These are phyloP conservation scores for Exophiala bonariae DNA, from an alignment of 2,329 filamentous ascomycete species.

Conservation along the genomic window DNA sequence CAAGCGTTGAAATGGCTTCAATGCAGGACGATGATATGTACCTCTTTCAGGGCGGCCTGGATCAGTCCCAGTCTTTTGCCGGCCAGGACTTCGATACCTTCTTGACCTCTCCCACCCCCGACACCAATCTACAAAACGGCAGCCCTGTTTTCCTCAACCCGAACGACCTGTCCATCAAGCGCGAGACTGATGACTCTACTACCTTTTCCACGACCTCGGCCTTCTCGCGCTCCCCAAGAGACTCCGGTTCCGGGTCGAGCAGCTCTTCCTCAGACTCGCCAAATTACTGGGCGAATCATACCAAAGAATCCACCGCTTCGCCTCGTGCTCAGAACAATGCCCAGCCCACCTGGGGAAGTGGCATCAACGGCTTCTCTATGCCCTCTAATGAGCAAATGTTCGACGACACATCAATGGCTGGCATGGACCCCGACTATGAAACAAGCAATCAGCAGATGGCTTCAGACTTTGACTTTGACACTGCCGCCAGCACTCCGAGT, in stretches of 20 bases:
- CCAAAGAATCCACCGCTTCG: conserved; percentile 42
- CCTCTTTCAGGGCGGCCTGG: conserved; percentile 40
- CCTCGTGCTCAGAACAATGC: conserved; percentile 39
- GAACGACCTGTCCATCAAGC: conserved; percentile 24
- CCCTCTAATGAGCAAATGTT: conserved; percentile 41
- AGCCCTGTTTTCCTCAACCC: conserved; percentile 32
- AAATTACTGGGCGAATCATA: conserved; percentile 39
- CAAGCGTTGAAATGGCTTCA: conserved; percentile 18
- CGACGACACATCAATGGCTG: conserved; percentile 36
- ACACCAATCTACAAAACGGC: conserved; percentile 29
- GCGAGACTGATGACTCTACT: conserved; percentile 23
- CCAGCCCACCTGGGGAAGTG: conserved; percentile 25
- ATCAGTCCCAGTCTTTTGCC: conserved; percentile 38
- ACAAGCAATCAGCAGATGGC: conserved; percentile 49
- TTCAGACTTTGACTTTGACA: conserved; percentile 50
- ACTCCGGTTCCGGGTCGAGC: conserved; percentile 44
- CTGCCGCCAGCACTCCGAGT: conserved; percentile 48
- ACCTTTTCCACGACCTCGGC: conserved; percentile 26
- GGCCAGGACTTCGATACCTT: conserved; percentile 45
- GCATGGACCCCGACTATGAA: conserved; percentile 42
- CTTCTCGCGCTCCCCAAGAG: conserved; percentile 42
- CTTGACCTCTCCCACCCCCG: conserved; percentile 37
- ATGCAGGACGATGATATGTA: conserved; percentile 43
- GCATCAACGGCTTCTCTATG: conserved; percentile 37
- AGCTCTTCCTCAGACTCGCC: conserved; percentile 46